phyloP scores from a whole-genome alignment of 345 rosid genomes.

The Brassica carinata region DNA sequence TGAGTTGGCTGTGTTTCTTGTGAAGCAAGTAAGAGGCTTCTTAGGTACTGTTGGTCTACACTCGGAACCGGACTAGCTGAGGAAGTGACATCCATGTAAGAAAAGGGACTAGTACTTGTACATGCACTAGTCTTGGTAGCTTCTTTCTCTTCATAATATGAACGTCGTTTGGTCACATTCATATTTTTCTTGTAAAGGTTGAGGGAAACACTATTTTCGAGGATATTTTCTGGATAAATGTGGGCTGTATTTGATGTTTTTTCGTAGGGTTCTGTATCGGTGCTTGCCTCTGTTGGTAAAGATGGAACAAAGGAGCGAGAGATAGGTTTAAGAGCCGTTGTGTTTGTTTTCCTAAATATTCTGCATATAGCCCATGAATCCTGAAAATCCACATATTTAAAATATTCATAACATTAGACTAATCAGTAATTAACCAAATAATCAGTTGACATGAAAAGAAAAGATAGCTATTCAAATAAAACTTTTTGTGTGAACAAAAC shows the following conservation, averaged over 20 bases:
- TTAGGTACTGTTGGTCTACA: constrained; percentile 40
- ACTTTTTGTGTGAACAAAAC: background rate
- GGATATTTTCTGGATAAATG: constrained; percentile 30
- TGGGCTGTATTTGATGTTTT: constrained; percentile 31
- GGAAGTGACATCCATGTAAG: constrained; percentile 36
- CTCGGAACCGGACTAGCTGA: constrained; percentile 38
- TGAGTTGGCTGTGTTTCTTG: constrained; percentile 37
- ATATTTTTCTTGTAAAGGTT: constrained; percentile 33
- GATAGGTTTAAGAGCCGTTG: constrained; percentile 61
- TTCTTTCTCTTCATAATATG: constrained; percentile 15
- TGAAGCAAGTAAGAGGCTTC: constrained; percentile 44
- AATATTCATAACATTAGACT: background rate
- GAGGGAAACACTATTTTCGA: constrained; percentile 16
- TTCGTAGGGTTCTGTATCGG: constrained; percentile 33
- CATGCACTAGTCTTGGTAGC: constrained; percentile 29
- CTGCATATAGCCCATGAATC: constrained; percentile 88
- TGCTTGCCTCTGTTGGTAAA: constrained; percentile 7
- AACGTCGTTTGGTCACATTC: background rate
- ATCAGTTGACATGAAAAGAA: background rate
- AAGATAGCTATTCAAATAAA: background rate
- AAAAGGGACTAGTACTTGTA: constrained; percentile 22
- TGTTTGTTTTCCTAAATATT: constrained; percentile 77
- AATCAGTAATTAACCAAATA: background rate
- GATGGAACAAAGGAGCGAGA: constrained; percentile 67
- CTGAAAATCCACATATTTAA: constrained; percentile 38